Evolutionary conservation across 1,284 basidiomycete genomes (phyloP).

Genomic region (Ganoderma boninense): DNA sequence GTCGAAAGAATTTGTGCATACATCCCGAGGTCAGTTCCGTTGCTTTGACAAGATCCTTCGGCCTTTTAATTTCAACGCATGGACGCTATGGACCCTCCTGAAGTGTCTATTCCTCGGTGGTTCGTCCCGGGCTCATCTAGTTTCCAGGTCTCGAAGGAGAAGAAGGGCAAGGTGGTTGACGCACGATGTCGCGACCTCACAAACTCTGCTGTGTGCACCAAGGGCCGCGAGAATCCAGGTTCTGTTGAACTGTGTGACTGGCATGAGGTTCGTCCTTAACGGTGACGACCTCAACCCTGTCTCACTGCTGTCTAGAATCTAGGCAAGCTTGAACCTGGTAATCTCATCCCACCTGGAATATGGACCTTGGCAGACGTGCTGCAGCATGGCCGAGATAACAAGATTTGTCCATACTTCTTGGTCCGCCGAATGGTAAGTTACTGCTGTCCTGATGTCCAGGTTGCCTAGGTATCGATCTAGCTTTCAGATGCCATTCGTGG

Average conservation of each 20-base stretch:
- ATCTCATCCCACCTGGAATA: constrained; percentile 87
- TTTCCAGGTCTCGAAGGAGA: constrained; percentile 90
- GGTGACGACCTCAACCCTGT: no score
- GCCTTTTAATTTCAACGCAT: not conserved
- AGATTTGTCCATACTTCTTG: constrained; percentile 95
- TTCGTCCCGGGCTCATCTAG: not conserved
- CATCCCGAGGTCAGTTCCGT: constrained; percentile 83
- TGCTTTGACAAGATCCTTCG: not conserved
- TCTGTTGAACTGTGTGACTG: constrained; percentile 94
- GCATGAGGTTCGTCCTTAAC: constrained; percentile 80
- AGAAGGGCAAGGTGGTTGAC: constrained; percentile 98
- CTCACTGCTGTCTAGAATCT: constrained; percentile 60
- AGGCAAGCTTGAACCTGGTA: constrained; percentile 84
- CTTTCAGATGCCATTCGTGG: constrained; percentile 90
- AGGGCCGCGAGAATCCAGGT: constrained; percentile 88
- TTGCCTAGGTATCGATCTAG: not conserved
- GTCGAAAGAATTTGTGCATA: constrained; percentile 96
- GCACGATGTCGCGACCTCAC: constrained; percentile 97
- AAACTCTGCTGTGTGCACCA: constrained; percentile 85
- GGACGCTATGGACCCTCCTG: not conserved
- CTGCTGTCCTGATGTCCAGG: not conserved
- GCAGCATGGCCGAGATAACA: constrained; percentile 87
- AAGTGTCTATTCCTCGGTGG: not conserved
- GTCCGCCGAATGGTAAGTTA: constrained; percentile 90
- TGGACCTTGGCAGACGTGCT: constrained; percentile 96